phyloP scores from a whole-genome alignment of 495 filamentous ascomycete genomes.

The Massariosphaeria phaeospora region DNA sequence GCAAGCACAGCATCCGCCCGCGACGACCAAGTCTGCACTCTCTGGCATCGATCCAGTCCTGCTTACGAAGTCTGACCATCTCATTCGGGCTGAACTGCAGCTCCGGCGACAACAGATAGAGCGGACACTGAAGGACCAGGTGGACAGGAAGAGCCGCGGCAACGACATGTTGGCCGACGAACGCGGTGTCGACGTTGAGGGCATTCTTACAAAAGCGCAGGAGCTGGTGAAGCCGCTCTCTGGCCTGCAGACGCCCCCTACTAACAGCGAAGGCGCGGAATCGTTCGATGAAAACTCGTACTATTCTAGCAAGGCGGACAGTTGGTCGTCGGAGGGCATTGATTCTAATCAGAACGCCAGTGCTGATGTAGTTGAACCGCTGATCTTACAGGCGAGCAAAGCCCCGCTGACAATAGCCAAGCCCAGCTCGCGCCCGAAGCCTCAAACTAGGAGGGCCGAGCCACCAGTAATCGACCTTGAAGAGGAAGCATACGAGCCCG shows the following conservation, averaged over 20 bases:
- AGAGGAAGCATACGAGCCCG: constrained; percentile 33
- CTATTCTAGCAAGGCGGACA: constrained; percentile 70
- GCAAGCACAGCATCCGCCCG: constrained; percentile 16
- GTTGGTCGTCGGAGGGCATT: constrained; percentile 46
- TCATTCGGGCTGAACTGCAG: constrained; percentile 76
- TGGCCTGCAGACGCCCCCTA: constrained; percentile 45
- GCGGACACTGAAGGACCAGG: constrained; percentile 64
- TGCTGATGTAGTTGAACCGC: constrained; percentile 17
- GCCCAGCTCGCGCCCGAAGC: background rate
- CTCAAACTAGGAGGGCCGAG: background rate
- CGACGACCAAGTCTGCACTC: constrained; percentile 26
- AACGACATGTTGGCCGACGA: constrained; percentile 56
- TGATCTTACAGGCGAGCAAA: constrained; percentile 14
- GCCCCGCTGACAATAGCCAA: constrained; percentile 18
- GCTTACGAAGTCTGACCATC: constrained; percentile 75
- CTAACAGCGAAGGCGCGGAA: constrained; percentile 59
- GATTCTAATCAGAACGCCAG: constrained; percentile 15
- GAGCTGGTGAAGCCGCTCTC: constrained; percentile 63
- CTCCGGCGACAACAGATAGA: constrained; percentile 78
- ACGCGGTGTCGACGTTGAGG: constrained; percentile 68
- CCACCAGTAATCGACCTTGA: constrained; percentile 21
- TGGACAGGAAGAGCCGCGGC: constrained; percentile 59
- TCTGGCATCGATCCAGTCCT: constrained; percentile 70
- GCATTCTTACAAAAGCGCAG: constrained; percentile 66
- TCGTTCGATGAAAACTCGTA: constrained; percentile 92